These are phyloP conservation scores for Leccinum imitatum DNA, from an alignment of 768 basidiomycete species.

Conservation along the genomic window DNA sequence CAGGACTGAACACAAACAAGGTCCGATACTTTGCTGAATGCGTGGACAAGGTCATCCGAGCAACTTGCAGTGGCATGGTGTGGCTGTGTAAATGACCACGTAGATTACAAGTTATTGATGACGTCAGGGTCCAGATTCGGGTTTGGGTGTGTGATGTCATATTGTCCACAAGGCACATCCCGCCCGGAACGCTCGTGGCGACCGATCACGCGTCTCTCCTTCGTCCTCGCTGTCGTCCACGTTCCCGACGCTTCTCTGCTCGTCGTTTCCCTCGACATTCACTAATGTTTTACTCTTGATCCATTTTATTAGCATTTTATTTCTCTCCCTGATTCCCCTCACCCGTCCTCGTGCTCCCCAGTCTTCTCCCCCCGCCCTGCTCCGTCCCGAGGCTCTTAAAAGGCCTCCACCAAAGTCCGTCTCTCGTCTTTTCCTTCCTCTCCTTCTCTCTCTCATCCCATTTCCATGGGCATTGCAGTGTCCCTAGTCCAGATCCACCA, in stretches of 20 bases:
- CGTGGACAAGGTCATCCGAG: slow-evolving; percentile 67
- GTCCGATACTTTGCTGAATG: slow-evolving; percentile 67
- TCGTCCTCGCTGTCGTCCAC: slow-evolving; percentile 22
- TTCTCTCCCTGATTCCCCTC: slow-evolving; percentile 17
- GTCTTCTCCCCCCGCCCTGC: slow-evolving; percentile 29
- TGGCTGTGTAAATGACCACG: slow-evolving; percentile 20
- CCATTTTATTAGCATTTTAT: slow-evolving; percentile 3
- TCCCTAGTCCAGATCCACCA: slow-evolving; percentile 32
- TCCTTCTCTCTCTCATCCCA: slow-evolving; percentile 8
- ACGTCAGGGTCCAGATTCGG: neutral
- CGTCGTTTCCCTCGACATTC: slow-evolving; percentile 12
- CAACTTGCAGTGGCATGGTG: slow-evolving; percentile 30
- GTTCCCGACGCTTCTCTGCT: slow-evolving; percentile 16
- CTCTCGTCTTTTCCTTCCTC: slow-evolving; percentile 4
- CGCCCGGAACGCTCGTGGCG: slow-evolving; percentile 19
- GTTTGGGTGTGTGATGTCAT: neutral
- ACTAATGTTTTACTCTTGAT: slow-evolving; percentile 15
- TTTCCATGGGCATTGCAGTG: slow-evolving; percentile 33
- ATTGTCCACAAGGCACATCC: slow-evolving; percentile 23
- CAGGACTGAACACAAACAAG: slow-evolving; percentile 73
- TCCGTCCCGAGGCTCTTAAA: slow-evolving; percentile 22
- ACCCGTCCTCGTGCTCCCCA: slow-evolving; percentile 30
- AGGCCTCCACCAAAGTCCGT: slow-evolving; percentile 25
- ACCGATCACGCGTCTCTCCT: slow-evolving; percentile 19
- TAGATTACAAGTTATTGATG: neutral